Conservation (phyloP, 306 rosid genomes). For the Rosa chinensis region DNA sequence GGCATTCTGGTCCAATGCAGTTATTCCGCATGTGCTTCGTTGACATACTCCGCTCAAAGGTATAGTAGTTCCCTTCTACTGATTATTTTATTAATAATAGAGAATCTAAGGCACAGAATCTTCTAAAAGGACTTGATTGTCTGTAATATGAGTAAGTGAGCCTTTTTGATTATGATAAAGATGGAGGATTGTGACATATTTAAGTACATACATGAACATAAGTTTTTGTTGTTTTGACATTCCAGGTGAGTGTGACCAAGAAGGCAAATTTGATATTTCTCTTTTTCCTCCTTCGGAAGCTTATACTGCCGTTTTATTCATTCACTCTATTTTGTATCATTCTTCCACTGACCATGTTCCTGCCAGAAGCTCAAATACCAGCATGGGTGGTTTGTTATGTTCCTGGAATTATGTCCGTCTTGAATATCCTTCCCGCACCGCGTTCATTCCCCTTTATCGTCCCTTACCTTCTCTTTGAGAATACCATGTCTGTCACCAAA, state of each 20-base stretch:
- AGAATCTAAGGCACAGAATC: background rate
- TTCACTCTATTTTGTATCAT: constrained; percentile 97
- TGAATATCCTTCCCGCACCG: constrained; percentile 83
- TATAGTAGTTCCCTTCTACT: constrained; percentile 31
- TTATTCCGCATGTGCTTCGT: constrained; percentile 82
- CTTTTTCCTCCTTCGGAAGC: constrained; percentile 95
- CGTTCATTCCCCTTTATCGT: constrained; percentile 88
- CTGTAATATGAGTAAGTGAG: background rate
- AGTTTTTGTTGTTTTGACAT: constrained; percentile 15
- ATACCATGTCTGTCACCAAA: constrained; percentile 96
- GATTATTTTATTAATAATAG: background rate
- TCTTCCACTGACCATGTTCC: constrained; percentile 97
- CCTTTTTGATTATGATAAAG: background rate
- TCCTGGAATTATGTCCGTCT: constrained; percentile 91
- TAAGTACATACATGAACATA: background rate
- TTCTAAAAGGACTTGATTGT: background rate
- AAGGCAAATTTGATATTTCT: constrained; percentile 83
- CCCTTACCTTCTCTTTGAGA: constrained; percentile 94
- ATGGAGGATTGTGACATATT: background rate
- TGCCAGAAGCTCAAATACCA: constrained; percentile 97
- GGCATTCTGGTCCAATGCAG: constrained; percentile 99
- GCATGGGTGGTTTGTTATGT: constrained; percentile 95
- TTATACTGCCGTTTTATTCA: constrained; percentile 92
- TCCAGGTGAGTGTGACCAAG: constrained; percentile 81
- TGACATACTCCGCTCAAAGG: constrained; percentile 92